Conservation (phyloP, 208 protist species). For the Crithidia sp. region DNA sequence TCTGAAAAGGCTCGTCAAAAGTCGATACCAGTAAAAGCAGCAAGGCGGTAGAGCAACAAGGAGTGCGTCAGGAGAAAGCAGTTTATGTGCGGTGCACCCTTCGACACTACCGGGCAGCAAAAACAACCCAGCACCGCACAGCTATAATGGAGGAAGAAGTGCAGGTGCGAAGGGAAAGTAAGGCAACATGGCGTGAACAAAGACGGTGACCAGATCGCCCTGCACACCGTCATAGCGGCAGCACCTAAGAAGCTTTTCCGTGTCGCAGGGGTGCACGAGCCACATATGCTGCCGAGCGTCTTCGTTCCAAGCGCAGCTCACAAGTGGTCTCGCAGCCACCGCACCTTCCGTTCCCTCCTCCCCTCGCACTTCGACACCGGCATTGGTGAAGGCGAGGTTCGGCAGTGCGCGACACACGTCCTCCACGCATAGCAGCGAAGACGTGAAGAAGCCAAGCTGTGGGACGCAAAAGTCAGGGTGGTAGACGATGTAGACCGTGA, state of each 20-base stretch:
- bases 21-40: too few relatives aligned
- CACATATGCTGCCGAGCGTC: slow-evolving; percentile 53
- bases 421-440: slow-evolving; percentile 14
- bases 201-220: slow-evolving; percentile 43
- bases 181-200: slow-evolving; percentile 41
- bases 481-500: slow-evolving; percentile 29
- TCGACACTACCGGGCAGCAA: not conserved
- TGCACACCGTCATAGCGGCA: slow-evolving; percentile 21
- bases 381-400: slow-evolving; percentile 23
- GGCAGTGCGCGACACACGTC: slow-evolving; percentile 32
- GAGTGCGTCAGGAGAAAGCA: too few relatives aligned
- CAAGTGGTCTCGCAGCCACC: slow-evolving; percentile 17
- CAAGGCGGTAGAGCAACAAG: too few relatives aligned
- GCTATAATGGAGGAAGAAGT: not conserved
- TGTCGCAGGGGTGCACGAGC: slow-evolving; percentile 68
- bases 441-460: slow-evolving; percentile 51
- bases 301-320: slow-evolving; percentile 47
- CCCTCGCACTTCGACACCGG: not conserved
- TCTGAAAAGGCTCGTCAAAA: too few relatives aligned
- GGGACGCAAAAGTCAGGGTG: slow-evolving; percentile 26
- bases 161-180: slow-evolving; percentile 23
- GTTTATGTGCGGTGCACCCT: not conserved
- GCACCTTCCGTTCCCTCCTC: not conserved
- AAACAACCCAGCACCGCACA: not conserved
- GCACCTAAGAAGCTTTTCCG: slow-evolving; percentile 37